These are phyloP conservation scores for Nakaseomyces kungkrabaensis DNA, from an alignment of 1,139 yeast genomes.

Conservation along the genomic window DNA sequence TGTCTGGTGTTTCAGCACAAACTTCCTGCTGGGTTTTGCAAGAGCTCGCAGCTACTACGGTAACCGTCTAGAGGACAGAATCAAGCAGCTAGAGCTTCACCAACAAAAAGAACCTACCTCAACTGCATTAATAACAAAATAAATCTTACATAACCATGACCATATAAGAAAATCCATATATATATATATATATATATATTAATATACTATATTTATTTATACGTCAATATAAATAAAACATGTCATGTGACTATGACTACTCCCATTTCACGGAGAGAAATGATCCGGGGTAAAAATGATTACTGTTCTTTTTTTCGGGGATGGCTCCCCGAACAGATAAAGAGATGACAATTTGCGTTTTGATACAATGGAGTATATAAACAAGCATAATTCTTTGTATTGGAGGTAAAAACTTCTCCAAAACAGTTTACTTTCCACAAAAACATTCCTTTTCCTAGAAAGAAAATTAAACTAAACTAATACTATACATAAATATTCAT, in stretches of 20 bases:
- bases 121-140: not conserved
- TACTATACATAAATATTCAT: not conserved
- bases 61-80: constrained; percentile 1
- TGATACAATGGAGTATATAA: no score
- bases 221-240: not conserved
- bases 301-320: not conserved
- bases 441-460: no score
- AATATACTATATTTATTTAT: not conserved
- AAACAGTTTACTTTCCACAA: no score
- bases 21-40: constrained; percentile 27
- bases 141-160: not conserved
- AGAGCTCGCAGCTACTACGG: constrained; percentile 28
- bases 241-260: no score
- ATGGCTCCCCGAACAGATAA: not conserved
- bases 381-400: no score
- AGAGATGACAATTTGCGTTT: not conserved
- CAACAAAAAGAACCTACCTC: not conserved
- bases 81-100: not conserved
- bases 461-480: no score
- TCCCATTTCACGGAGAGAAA: no score
- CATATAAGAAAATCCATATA: no score
- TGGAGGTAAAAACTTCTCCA: no score
- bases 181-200: no score
- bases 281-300: no score
- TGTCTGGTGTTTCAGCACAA: constrained; percentile 26